Base-by-base conservation (phyloP, 192 early-diverging fungal species). In the Glomus cerebriforme region DNA sequence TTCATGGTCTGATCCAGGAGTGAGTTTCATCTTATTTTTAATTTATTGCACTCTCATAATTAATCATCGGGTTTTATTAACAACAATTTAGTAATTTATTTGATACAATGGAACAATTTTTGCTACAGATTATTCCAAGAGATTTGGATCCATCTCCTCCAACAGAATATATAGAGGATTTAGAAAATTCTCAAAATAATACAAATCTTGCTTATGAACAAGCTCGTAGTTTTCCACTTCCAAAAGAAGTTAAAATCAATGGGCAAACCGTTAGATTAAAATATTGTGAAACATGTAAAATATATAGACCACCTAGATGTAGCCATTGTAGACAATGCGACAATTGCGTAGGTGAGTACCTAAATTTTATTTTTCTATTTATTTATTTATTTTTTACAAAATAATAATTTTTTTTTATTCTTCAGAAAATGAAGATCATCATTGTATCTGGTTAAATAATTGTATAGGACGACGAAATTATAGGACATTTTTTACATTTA, bases 391-490 rank as follows among this genome's bases (percentile, higher is more conserved):
- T 59, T 9, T 32, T 19, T 65, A 37, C 58, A 76, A 34, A 73
- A 39, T 63, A n/a, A 47, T 69, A 37, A 54, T 49, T 27, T 12
- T 22, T 74, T 66, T 37, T 45, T 75, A n/a, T 45, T 26, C 59
- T 74, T 17, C 70, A 90, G 93, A 94, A 80, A 90, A 91, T 75
- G 90, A 91, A 73, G 93, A 95, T 84, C 94, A 96, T 77, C 95
- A 98, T 82, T 98, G 97, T 81, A 92, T 95, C 31, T 98, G 96
- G 96, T 92, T 95, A 9, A 95, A 93, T 79, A 97, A 95, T 83
- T 97, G 96, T 82, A 90, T 98, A 62, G 97, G 97, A 5, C 88
- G 89, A 39, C 84, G 92, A 72, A 94, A 94, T 83, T 94, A 94
- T 82, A 88, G 90, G 19, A 90, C 91, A 59, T 98, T 98, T 78